These are phyloP conservation scores for Eutrema japonicum DNA, from an alignment of 345 rosid genomes.

Conservation along the genomic window DNA sequence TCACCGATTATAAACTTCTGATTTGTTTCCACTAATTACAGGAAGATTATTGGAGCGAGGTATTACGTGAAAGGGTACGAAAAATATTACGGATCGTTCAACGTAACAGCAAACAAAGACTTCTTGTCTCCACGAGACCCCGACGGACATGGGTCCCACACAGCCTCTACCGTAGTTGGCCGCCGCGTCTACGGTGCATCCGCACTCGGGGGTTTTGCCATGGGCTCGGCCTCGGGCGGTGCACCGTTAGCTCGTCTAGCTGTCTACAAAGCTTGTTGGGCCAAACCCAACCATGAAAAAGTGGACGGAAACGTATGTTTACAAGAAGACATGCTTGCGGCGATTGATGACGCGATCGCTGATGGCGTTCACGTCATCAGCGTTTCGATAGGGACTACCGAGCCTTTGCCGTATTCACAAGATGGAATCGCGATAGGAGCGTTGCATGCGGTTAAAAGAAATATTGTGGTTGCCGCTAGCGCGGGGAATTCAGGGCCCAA, in stretches of 20 bases:
- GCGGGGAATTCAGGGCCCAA: slow-evolving; percentile 84
- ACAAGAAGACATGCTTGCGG: slow-evolving; percentile 77
- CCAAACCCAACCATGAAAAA: slow-evolving; percentile 55
- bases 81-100: slow-evolving; percentile 47
- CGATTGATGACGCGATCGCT: slow-evolving; percentile 76
- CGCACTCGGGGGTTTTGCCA: slow-evolving; percentile 68
- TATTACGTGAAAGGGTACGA: slow-evolving; percentile 68
- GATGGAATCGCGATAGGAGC: slow-evolving; percentile 72
- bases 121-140: slow-evolving; percentile 71
- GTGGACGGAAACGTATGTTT: slow-evolving; percentile 54
- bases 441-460: slow-evolving; percentile 59
- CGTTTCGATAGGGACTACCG: slow-evolving; percentile 55
- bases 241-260: slow-evolving; percentile 79
- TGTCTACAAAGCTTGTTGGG: slow-evolving; percentile 88
- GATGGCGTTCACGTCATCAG: slow-evolving; percentile 85
- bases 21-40: slow-evolving; percentile 28
- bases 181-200: slow-evolving; percentile 50
- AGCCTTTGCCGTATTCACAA: slow-evolving; percentile 28
- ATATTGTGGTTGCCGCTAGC: slow-evolving; percentile 63
- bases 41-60: slow-evolving; percentile 86
- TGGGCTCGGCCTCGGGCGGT: slow-evolving; percentile 76
- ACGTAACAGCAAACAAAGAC: slow-evolving; percentile 60
- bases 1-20: not conserved
- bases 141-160: slow-evolving; percentile 90
- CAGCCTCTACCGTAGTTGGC: slow-evolving; percentile 75